Conservation (phyloP, 2,329 filamentous ascomycete genomes). For the Massarina eburnea region DNA sequence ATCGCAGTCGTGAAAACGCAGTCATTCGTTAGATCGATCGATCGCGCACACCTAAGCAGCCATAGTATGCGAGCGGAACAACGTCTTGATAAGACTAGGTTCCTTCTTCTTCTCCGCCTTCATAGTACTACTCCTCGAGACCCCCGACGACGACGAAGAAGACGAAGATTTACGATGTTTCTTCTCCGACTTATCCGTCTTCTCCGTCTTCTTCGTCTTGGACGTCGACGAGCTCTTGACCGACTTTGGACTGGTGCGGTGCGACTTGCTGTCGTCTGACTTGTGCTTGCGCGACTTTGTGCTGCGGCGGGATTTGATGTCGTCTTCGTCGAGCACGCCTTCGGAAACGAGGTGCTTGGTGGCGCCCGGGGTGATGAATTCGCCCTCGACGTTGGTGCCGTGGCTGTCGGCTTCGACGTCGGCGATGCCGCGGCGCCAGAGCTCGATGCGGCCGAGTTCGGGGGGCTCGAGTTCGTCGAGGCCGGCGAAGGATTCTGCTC, state of each 20-base stretch:
- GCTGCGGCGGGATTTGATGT: conserved; percentile 45
- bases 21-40: too few species aligned
- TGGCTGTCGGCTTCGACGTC: conserved; percentile 56
- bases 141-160: background rate
- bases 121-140: conserved; percentile 22
- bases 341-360: conserved; percentile 48
- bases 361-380: conserved; percentile 65
- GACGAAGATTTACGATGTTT: background rate
- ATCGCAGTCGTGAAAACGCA: background rate
- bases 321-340: conserved; percentile 51
- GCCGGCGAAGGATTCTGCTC: conserved; percentile 17
- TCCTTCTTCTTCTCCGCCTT: conserved; percentile 45
- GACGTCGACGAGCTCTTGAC: conserved; percentile 28
- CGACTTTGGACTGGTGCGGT: conserved; percentile 24
- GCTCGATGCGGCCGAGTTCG: conserved; percentile 61
- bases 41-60: too few species aligned
- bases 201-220: conserved; percentile 29
- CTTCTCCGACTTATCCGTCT: conserved; percentile 5
- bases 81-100: conserved; percentile 44
- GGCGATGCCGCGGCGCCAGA: conserved; percentile 65
- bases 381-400: conserved; percentile 65
- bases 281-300: conserved; percentile 22
- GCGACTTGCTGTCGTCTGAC: conserved; percentile 28
- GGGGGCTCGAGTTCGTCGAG: conserved; percentile 61
- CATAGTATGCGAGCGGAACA: conserved; percentile 42